These are phyloP conservation scores for Bipolaris sorokiniana DNA, from an alignment of 2,329 filamentous ascomycete genomes.

Conservation along the genomic window DNA sequence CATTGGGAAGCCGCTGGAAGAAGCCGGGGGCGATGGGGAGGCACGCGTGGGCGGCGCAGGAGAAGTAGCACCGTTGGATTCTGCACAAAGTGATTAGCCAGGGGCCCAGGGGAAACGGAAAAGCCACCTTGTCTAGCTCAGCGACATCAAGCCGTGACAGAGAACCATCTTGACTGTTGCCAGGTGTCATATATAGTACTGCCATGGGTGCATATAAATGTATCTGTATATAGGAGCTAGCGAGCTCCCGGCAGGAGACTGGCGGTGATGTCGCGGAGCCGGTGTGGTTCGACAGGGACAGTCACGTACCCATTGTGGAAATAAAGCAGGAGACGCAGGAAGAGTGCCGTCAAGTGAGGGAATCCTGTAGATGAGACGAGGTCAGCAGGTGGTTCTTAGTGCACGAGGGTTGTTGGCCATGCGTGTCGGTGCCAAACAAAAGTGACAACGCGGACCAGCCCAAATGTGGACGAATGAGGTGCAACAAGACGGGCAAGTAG, in stretches of 20 bases:
- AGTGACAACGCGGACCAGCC: slow-evolving; percentile 43
- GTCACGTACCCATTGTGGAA: slow-evolving; percentile 49
- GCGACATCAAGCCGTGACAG: slow-evolving; percentile 23
- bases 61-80: slow-evolving; percentile 54
- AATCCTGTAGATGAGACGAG: slow-evolving; percentile 35
- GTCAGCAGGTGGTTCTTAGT: slow-evolving; percentile 31
- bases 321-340: slow-evolving; percentile 38
- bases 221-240: slow-evolving; percentile 14
- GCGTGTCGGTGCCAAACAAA: slow-evolving; percentile 35
- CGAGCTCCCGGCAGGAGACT: slow-evolving; percentile 14
- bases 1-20: slow-evolving; percentile 61
- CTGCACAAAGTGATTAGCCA: slow-evolving; percentile 44
- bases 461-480: slow-evolving; percentile 43
- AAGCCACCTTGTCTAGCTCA: slow-evolving; percentile 9
- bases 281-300: slow-evolving; percentile 9
- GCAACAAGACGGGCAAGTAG: slow-evolving; percentile 30
- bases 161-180: slow-evolving; percentile 20
- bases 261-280: slow-evolving; percentile 18
- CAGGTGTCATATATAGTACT: slow-evolving; percentile 8
- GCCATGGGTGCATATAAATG: slow-evolving; percentile 13
- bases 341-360: slow-evolving; percentile 41
- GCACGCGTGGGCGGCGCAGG: slow-evolving; percentile 54
- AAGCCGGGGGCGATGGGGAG: slow-evolving; percentile 54
- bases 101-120: slow-evolving; percentile 18
- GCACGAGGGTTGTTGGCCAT: slow-evolving; percentile 19